These are phyloP conservation scores for Botryotinia calthae DNA, from an alignment of 2,329 filamentous ascomycete species.

Conservation along the genomic window DNA sequence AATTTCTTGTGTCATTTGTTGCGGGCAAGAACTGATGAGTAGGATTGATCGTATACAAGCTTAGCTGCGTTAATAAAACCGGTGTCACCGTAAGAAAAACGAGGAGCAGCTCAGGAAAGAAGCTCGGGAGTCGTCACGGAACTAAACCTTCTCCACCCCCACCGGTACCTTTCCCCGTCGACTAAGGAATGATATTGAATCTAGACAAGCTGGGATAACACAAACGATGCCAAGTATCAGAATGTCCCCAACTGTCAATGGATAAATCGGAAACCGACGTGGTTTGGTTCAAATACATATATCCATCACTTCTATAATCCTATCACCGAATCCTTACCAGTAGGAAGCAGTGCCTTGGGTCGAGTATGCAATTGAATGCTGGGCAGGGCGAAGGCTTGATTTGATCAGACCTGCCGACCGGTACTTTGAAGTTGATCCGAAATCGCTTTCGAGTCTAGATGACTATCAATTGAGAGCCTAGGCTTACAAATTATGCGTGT, in stretches of 20 bases:
- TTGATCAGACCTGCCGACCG: constrained; percentile 1
- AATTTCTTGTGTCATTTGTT: neutral
- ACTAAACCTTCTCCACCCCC: constrained; percentile 2
- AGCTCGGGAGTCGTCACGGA: neutral
- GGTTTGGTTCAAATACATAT: constrained; percentile 4
- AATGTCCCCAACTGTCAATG: neutral
- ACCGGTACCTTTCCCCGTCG: neutral
- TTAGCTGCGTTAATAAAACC: neutral
- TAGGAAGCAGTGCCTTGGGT: neutral
- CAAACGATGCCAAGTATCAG: neutral
- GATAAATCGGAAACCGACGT: neutral
- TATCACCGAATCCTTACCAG: neutral
- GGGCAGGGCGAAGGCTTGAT: neutral
- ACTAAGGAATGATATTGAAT: neutral
- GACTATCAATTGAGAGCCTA: neutral
- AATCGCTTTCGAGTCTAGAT: neutral
- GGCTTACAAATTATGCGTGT: neutral
- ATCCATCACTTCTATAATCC: neutral
- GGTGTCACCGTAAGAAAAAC: neutral
- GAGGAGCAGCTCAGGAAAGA: neutral
- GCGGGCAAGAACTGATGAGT: neutral
- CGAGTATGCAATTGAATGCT: neutral
- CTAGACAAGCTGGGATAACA: neutral
- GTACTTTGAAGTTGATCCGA: neutral
- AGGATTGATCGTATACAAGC: neutral